Base-by-base conservation (phyloP, 768 basidiomycete species). In the Kwoniella dejecticola region DNA sequence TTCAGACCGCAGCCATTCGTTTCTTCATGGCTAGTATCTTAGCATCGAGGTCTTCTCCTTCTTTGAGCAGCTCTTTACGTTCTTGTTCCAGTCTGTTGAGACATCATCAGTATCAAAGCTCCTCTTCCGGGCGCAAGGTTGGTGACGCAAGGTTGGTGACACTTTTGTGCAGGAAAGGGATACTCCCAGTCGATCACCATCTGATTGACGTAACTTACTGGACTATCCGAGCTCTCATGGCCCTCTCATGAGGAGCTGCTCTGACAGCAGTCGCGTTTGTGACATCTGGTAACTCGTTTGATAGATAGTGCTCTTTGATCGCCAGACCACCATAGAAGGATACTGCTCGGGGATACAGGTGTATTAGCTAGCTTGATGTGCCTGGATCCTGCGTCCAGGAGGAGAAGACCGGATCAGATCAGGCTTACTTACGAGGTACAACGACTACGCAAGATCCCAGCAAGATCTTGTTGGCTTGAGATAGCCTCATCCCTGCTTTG, bases 11-110 rank as follows among this genome's bases (percentile, higher is more conserved):
- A n/a, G 58, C 54, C 54, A 64, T 68, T n/a, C 71, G 57, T 46
- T 57, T 54, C 53, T 64, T 66, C 44, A 74, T 31, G 10, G 66
- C 65, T 12, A 49, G 33, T 11, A 74, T 71, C 47, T 74, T 74
- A 2, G 21, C 8, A 52, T 74, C 70, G 2, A 74, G 46, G 10
- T 57, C 45, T 24, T 63, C 48, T 1, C 63, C 45, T 36, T 74
- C 70, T 41, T 66, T 57, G 26, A 71, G 15, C 42, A 74, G 42
- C 23, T 58, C 60, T n/a, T 58, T 61, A 24, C 67, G 60, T 63
- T 74, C 72, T 40, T 63, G 50, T 21, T 69, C 67, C 12, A 74
- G 52, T 44, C 71, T 73, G 33, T 24, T 19, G 4, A 52, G 19
- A 26, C 26, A 26, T 29, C 23, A 38, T 52, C 48, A 47, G 19